A percentile compares a stretch with the other conserved stretches of the same genome.
These are phyloP conservation scores for Umbelopsis vinacea DNA, from an alignment of 192 early-diverging fungal genomes.

Conservation along the genomic window DNA sequence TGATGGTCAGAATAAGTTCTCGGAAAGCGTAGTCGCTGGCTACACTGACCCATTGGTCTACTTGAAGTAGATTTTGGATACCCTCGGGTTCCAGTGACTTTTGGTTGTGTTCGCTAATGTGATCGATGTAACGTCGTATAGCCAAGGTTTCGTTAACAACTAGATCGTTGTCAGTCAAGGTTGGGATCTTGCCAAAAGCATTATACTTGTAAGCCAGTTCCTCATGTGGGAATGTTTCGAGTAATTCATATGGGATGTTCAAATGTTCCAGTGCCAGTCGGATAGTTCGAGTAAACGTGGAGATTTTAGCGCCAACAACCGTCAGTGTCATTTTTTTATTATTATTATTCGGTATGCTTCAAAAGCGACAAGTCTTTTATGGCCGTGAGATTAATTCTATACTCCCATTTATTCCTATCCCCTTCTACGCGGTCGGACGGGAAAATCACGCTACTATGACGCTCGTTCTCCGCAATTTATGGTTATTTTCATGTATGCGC, in stretches of 20 bases:
- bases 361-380: background rate
- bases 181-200: slow-evolving; percentile 44
- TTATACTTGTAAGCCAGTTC: slow-evolving; percentile 35
- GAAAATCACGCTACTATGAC: background rate
- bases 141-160: slow-evolving; percentile 36
- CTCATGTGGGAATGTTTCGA: slow-evolving; percentile 26
- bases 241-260: slow-evolving; percentile 29
- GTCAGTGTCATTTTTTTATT: background rate
- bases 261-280: slow-evolving; percentile 38
- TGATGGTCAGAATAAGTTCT: slow-evolving; percentile 26
- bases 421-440: background rate
- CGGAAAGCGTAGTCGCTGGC: slow-evolving; percentile 38
- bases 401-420: background rate
- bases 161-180: slow-evolving; percentile 26
- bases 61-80: slow-evolving; percentile 17
- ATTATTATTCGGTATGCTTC: background rate
- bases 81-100: slow-evolving; percentile 20
- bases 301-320: slow-evolving; percentile 37
- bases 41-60: slow-evolving; percentile 35
- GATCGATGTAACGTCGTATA: slow-evolving; percentile 40
- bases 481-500: too few relatives aligned
- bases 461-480: background rate
- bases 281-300: slow-evolving; percentile 43
- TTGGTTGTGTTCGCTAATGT: background rate
- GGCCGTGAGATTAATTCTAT: background rate